These are phyloP conservation scores for Gomphus bonarii DNA, from an alignment of 1,284 basidiomycete species.

Conservation along the genomic window DNA sequence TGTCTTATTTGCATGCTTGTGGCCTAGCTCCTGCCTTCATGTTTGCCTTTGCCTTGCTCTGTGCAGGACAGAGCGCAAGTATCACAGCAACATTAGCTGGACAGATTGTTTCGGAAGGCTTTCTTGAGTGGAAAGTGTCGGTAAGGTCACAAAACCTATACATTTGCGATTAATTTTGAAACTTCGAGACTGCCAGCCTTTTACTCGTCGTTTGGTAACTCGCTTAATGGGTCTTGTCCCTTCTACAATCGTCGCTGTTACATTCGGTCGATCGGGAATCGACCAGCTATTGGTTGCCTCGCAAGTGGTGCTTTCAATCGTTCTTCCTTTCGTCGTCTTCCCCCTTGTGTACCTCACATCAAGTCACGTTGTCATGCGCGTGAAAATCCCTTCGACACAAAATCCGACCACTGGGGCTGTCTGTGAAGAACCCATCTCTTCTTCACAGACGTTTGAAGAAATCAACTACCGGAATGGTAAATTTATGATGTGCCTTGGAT, in stretches of 20 bases:
- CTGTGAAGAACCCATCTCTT: constrained; percentile 3
- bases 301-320: constrained; percentile 82
- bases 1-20: not conserved
- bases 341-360: constrained; percentile 74
- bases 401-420: constrained; percentile 7
- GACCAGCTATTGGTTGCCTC: constrained; percentile 77
- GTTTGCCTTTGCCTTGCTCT: constrained; percentile 80
- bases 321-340: constrained; percentile 81
- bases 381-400: constrained; percentile 23
- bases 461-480: constrained; percentile 57
- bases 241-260: constrained; percentile 68
- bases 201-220: constrained; percentile 75
- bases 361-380: constrained; percentile 59
- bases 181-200: constrained; percentile 38
- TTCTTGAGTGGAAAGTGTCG: constrained; percentile 83
- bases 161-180: not conserved
- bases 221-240: constrained; percentile 84
- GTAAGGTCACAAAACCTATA: constrained; percentile 31
- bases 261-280: constrained; percentile 68
- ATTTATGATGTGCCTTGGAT: constrained; percentile 43
- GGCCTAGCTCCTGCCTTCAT: constrained; percentile 59
- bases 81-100: constrained; percentile 91
- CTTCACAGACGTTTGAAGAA: constrained; percentile 20
- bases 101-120: constrained; percentile 89
- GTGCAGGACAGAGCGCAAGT: constrained; percentile 86